Conservation (phyloP, 331 rosid species). For the Saraca asoca region DNA sequence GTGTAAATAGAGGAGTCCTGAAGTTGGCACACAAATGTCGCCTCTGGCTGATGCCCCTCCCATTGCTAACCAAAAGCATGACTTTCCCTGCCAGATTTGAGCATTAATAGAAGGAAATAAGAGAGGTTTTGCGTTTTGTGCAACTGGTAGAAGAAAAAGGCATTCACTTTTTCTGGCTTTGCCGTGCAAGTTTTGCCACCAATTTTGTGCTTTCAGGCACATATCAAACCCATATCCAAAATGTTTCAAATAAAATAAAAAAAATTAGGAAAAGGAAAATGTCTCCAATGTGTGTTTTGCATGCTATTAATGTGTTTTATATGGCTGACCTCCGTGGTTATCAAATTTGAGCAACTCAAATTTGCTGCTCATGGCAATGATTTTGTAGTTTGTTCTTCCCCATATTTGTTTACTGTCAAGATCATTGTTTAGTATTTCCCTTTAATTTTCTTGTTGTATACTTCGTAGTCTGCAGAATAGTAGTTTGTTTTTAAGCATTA, state of each 20-base stretch:
- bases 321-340: constrained; percentile 1
- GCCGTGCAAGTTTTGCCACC: not conserved
- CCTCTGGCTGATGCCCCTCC: not conserved
- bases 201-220: not conserved
- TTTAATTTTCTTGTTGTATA: constrained; percentile 4
- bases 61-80: constrained; percentile 6
- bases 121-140: not conserved
- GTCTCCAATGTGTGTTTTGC: not conserved
- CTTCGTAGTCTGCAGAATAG: not conserved
- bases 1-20: not conserved
- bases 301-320: not conserved
- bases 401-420: not conserved
- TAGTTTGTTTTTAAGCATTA: constrained; percentile 11
- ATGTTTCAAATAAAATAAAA: constrained; percentile 3
- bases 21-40: not conserved
- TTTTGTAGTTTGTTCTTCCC: not conserved
- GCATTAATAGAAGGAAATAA: not conserved
- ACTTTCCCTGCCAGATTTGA: constrained; percentile 1
- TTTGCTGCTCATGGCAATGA: not conserved
- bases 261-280: constrained; percentile 9
- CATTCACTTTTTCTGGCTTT: not conserved
- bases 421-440: not conserved
- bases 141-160: not conserved
- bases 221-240: constrained; percentile 17
- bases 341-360: constrained; percentile 1